Conservation (phyloP, 768 basidiomycete genomes). For the Flagelloscypha sp. region DNA sequence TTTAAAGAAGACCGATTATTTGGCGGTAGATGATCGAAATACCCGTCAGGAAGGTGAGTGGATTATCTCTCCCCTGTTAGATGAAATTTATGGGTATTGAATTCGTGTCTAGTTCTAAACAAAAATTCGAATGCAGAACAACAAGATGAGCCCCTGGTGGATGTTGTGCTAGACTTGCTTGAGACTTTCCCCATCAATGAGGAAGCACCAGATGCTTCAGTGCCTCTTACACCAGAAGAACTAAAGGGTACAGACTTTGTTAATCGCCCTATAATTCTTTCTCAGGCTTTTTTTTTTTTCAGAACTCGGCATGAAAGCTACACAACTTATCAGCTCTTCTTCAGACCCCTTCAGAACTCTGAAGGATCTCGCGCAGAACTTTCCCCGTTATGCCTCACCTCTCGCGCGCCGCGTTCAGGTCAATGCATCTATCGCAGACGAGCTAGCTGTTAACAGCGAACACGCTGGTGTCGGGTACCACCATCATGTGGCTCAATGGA, state of each 20-base stretch:
- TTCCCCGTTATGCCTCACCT: slow-evolving; percentile 76
- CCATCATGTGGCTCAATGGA: slow-evolving; percentile 79
- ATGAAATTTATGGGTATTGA: no score
- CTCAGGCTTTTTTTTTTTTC: slow-evolving; percentile 2
- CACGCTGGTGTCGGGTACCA: no score
- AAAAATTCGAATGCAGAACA: slow-evolving; percentile 19
- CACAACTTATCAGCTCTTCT: slow-evolving; percentile 67
- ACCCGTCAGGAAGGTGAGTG: slow-evolving; percentile 17
- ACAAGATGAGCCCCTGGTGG: slow-evolving; percentile 14
- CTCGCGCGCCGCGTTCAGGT: slow-evolving; percentile 62
- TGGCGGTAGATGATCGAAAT: slow-evolving; percentile 83
- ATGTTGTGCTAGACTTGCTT: slow-evolving; percentile 32
- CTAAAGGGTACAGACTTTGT: slow-evolving; percentile 34
- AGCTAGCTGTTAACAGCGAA: slow-evolving; percentile 53
- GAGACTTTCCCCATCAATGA: slow-evolving; percentile 30
- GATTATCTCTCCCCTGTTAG: not conserved
- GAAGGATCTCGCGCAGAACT: slow-evolving; percentile 71
- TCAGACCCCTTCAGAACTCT: slow-evolving; percentile 46
- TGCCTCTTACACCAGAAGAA: slow-evolving; percentile 45
- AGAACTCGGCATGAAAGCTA: slow-evolving; percentile 66
- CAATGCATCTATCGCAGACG: slow-evolving; percentile 40
- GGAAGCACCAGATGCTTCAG: slow-evolving; percentile 29
- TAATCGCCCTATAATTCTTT: slow-evolving; percentile 3
- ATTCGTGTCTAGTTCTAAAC: no score
- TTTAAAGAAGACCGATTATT: slow-evolving; percentile 95